Evolutionary conservation across 108 stramenopile genomes (phyloP), one percentile per base, ranked within the genome.

Genomic region (Stephanodiscus minutulus): DNA sequence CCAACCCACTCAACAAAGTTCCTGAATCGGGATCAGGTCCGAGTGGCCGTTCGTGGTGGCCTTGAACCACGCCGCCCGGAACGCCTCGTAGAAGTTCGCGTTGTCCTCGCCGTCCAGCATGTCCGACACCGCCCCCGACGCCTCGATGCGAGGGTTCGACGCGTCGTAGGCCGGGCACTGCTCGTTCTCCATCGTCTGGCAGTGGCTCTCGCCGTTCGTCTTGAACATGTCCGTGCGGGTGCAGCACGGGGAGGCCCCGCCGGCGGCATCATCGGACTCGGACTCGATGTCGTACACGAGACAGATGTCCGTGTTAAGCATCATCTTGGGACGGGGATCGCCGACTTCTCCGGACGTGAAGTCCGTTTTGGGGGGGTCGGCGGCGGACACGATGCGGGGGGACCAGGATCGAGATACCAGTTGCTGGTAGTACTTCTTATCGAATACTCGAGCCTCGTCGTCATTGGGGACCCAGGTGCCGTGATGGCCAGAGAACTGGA

Each of bases 231-330:
- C 62, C 17, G 77, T 82, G n/a, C 74, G 73, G 29, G 82, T 74
- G 61, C 82, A 82, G 61, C 82, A 82, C 20, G 43, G 43, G n/a
- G n/a, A n/a, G n/a, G n/a, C n/a, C n/a, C n/a, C n/a, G n/a, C n/a
- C n/a, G n/a, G n/a, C n/a, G n/a, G n/a, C n/a, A n/a, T n/a, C n/a
- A n/a, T n/a, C n/a, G n/a, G n/a, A n/a, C n/a, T n/a, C n/a, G n/a
- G n/a, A 36, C 28, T 79, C 77, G 53, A 82, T 68, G 49, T 82
- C 73, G 18, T 60, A 82, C 64, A 73, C 52, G 35, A 82, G 77
- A 48, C 82, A 82, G 25, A 74, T 57, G 39, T 82, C 82, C 37
- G 82, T 82, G 52, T 82, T 82, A 5, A 79, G 70, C 77, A 79
- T 78, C 82, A 82, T 82, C 63, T 81, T 81, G 0, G 79, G 79